phyloP scores from a whole-genome alignment of 768 basidiomycete species.

The Lanmaoa pseudosensibilis region DNA sequence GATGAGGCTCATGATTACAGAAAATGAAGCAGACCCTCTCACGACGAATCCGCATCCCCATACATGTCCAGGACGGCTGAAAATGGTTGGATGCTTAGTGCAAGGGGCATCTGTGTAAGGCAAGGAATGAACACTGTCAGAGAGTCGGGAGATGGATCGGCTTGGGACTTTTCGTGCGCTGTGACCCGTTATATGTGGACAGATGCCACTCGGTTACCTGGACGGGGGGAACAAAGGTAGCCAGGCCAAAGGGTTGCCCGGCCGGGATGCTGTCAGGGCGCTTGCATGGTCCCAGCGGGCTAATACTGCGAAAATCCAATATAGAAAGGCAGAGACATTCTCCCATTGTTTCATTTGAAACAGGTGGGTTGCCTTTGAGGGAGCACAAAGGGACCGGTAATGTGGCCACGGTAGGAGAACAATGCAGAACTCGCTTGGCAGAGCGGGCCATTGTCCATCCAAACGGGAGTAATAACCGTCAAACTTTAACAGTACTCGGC shows the following conservation, averaged over 20 bases:
- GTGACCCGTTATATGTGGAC: conserved; percentile 28
- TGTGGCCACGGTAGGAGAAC: conserved; percentile 22
- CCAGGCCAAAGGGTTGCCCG: conserved; percentile 8
- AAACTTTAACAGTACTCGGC: neutral
- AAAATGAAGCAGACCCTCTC: conserved; percentile 29
- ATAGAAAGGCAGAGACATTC: neutral
- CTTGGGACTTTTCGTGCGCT: neutral
- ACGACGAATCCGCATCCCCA: conserved; percentile 67
- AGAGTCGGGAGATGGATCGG: conserved; percentile 18
- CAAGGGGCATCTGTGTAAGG: conserved; percentile 58
- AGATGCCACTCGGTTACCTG: conserved; percentile 28
- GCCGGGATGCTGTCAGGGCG: neutral
- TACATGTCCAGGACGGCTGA: conserved; percentile 63
- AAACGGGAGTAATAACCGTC: neutral
- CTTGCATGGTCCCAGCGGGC: neutral
- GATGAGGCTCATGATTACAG: conserved; percentile 4
- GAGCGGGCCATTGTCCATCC: conserved; percentile 21
- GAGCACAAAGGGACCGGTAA: conserved; percentile 27
- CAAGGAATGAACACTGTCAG: conserved; percentile 13
- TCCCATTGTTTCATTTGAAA: conserved; percentile 27
- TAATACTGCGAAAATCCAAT: conserved; percentile 1
- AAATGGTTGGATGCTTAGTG: conserved; percentile 61
- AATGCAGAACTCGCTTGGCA: conserved; percentile 31
- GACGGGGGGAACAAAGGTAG: conserved; percentile 34
- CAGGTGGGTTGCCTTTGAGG: conserved; percentile 25